phyloP scores from a whole-genome alignment of 176 grass and related monocot genomes.

The Oryza coarctata region DNA sequence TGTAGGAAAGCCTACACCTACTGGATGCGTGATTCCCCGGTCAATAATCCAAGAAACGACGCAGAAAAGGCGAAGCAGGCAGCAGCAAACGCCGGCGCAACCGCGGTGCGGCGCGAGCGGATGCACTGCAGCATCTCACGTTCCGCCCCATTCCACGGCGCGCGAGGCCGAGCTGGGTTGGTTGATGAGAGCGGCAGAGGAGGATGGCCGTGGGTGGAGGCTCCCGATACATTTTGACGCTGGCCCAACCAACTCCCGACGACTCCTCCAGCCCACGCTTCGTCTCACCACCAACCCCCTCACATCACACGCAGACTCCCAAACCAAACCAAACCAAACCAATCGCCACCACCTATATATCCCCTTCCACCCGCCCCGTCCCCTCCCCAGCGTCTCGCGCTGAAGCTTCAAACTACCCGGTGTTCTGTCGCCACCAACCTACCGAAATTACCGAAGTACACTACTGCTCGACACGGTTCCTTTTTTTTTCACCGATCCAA shows the following conservation, averaged over 20 bases:
- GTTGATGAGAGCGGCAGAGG: constrained; percentile 15
- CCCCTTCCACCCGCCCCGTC: background rate
- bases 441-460: background rate
- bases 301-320: background rate
- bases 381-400: constrained; percentile 47
- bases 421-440: background rate
- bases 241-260: constrained; percentile 35
- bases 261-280: background rate
- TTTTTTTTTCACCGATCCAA: background rate
- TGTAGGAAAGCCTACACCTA: too few species aligned
- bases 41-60: constrained; percentile 13
- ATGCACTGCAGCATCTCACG: background rate
- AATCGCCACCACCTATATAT: constrained; percentile 37
- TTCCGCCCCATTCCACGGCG: background rate
- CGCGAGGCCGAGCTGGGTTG: background rate
- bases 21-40: background rate
- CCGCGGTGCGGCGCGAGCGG: background rate
- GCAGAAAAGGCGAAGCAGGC: constrained; percentile 20
- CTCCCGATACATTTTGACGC: constrained; percentile 1
- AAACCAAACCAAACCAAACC: constrained; percentile 3
- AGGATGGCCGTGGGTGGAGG: background rate
- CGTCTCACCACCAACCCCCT: constrained; percentile 38
- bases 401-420: constrained; percentile 31
- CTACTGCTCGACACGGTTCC: background rate
- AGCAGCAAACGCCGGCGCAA: background rate